These are phyloP conservation scores for Pseudonitzschia pungens DNA, from an alignment of 108 stramenopile genomes.

Conservation along the genomic window DNA sequence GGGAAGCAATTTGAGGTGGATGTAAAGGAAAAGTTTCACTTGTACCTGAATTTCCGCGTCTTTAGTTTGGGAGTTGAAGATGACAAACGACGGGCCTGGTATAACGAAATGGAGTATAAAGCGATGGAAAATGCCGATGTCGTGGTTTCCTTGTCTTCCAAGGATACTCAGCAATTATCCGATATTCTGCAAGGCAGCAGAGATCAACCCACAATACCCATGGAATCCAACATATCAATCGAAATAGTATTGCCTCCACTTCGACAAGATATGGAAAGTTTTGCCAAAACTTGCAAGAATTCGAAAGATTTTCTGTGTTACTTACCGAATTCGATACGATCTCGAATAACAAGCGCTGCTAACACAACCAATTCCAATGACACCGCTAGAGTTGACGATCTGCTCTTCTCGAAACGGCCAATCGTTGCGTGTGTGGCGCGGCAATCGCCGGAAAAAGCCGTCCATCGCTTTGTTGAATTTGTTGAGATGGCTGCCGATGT, in stretches of 20 bases:
- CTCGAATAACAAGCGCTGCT: conserved; percentile 8
- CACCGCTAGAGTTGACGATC: neutral
- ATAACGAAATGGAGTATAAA: conserved; percentile 35
- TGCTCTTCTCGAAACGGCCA: conserved; percentile 14
- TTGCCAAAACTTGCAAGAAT: conserved; percentile 17
- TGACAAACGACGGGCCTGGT: conserved; percentile 33
- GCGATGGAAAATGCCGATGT: conserved; percentile 42
- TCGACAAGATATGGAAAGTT: conserved; percentile 40
- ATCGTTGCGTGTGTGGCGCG: conserved; percentile 49
- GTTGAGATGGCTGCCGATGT: conserved; percentile 20
- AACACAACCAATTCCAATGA: neutral
- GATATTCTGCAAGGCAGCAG: conserved; percentile 9
- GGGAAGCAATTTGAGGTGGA: neutral
- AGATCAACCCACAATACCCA: neutral
- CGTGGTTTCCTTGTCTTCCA: conserved; percentile 42
- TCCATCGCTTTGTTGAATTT: conserved; percentile 42
- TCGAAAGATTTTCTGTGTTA: neutral
- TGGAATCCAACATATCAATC: conserved; percentile 15
- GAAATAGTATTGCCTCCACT: conserved; percentile 43
- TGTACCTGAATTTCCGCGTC: conserved; percentile 13
- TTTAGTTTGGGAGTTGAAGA: conserved; percentile 12
- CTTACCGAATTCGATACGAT: conserved; percentile 18
- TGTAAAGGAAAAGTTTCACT: neutral
- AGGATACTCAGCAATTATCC: conserved; percentile 25
- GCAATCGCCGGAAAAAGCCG: conserved; percentile 47